Percentiles rank a stretch among this genome's conserved stretches.
Evolutionary conservation across 2,329 filamentous ascomycete genomes (phyloP).

Genomic region (Polytolypa hystricis): DNA sequence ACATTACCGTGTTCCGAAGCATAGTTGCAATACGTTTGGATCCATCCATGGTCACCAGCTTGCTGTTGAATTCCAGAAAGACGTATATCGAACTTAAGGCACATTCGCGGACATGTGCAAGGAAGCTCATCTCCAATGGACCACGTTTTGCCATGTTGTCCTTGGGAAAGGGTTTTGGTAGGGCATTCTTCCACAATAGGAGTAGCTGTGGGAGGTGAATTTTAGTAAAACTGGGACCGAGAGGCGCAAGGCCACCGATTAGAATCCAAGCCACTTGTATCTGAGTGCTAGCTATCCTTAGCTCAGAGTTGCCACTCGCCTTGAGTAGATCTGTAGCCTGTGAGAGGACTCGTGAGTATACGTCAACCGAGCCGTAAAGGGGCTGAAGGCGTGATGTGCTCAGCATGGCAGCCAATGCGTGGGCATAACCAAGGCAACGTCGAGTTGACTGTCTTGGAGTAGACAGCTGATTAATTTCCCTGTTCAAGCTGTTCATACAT

Average conservation of each 20-base stretch:
- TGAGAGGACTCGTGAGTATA: slow-evolving; percentile 81
- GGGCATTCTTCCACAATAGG: slow-evolving; percentile 90
- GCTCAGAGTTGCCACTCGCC: slow-evolving; percentile 78
- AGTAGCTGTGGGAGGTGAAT: slow-evolving; percentile 92
- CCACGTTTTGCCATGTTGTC: slow-evolving; percentile 79
- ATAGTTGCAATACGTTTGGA: slow-evolving; percentile 86
- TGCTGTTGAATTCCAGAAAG: slow-evolving; percentile 87
- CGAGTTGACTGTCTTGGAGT: slow-evolving; percentile 67
- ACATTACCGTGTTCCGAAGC: slow-evolving; percentile 88
- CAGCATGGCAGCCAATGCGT: slow-evolving; percentile 79
- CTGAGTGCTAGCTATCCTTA: slow-evolving; percentile 84
- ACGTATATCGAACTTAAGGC: slow-evolving; percentile 82
- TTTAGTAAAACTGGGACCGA: slow-evolving; percentile 97
- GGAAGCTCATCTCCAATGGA: slow-evolving; percentile 78
- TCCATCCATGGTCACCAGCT: slow-evolving; percentile 83
- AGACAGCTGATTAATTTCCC: slow-evolving; percentile 69
- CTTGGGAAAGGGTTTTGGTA: slow-evolving; percentile 87
- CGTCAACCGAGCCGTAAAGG: slow-evolving; percentile 87
- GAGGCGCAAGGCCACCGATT: slow-evolving; percentile 89
- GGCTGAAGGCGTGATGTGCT: slow-evolving; percentile 82
- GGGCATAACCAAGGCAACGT: slow-evolving; percentile 79
- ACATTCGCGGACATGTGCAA: slow-evolving; percentile 90
- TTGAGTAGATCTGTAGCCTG: slow-evolving; percentile 90
- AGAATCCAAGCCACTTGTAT: slow-evolving; percentile 97
- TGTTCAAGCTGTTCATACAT: slow-evolving; percentile 87